Conservation (phyloP, 768 basidiomycete species). For the Paxillus involutus region DNA sequence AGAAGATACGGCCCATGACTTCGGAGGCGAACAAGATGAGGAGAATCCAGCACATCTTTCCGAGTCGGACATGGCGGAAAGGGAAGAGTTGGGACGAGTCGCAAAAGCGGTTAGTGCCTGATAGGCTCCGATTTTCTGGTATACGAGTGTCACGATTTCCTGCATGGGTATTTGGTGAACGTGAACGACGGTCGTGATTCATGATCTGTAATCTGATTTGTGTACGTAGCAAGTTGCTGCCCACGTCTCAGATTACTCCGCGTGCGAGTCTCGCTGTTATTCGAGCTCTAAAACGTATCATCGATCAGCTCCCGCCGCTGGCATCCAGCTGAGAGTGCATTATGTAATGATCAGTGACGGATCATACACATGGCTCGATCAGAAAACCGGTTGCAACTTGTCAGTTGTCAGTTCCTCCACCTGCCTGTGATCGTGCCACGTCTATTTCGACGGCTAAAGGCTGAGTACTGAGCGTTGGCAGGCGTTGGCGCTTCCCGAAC, state of each 20-base stretch:
- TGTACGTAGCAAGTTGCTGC: background rate
- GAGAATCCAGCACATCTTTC: conserved; percentile 5
- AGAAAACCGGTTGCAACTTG: too few species aligned
- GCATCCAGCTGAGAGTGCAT: too few species aligned
- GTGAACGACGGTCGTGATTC: background rate
- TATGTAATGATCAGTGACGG: too few species aligned
- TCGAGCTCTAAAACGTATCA: background rate
- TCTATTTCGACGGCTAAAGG: conserved; percentile 33
- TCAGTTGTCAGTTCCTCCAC: background rate
- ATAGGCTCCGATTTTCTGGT: background rate
- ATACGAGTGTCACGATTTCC: background rate
- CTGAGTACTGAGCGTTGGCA: conserved; percentile 22
- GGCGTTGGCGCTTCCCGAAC: conserved; percentile 28
- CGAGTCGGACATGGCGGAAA: conserved; percentile 6
- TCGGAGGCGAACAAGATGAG: background rate
- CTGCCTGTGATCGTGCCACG: conserved; percentile 27
- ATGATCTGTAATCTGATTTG: background rate
- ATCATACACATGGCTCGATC: background rate
- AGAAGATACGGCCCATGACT: background rate
- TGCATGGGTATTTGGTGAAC: background rate
- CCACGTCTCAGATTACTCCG: background rate
- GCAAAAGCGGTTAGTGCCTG: conserved; percentile 19
- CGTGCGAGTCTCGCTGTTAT: background rate
- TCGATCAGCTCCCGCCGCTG: background rate
- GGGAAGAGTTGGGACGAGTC: conserved; percentile 21